Conservation (phyloP, 139 green algal species). For the Pseudopediastrum boryanum region DNA sequence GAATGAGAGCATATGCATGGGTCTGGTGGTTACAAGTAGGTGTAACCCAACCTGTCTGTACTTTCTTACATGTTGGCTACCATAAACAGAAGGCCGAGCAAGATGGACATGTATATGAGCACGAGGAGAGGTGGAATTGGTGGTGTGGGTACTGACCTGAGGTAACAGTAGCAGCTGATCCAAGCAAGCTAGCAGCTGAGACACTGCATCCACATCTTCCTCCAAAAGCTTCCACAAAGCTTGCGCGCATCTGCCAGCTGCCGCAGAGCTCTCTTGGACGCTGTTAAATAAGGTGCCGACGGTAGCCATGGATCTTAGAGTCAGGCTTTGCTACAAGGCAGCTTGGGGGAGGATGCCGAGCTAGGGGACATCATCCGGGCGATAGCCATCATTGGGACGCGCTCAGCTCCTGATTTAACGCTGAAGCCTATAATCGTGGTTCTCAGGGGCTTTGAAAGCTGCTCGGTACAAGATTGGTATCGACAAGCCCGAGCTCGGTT, state of each 20-base stretch:
- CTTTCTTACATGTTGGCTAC: too few relatives aligned
- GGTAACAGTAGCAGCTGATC: neutral
- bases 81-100: too few relatives aligned
- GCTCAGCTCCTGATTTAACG: neutral
- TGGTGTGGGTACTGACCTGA: too few relatives aligned
- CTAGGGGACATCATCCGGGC: neutral
- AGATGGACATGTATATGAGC: too few relatives aligned
- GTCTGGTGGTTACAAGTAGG: neutral
- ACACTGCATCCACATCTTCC: neutral
- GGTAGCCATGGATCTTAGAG: too few relatives aligned
- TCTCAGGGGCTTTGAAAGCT: neutral
- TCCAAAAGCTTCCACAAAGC: constrained; percentile 7
- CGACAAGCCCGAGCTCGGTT: too few relatives aligned
- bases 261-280: constrained; percentile 20
- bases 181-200: neutral
- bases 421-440: neutral
- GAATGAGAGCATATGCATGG: neutral
- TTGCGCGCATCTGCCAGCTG: constrained; percentile 4
- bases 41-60: too few relatives aligned
- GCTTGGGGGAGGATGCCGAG: neutral
- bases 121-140: too few relatives aligned
- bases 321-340: neutral
- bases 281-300: constrained; percentile 13
- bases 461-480: neutral
- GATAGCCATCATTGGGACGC: neutral